Conservation (phyloP, 2,329 filamentous ascomycete genomes). For the Epichloe sp. region DNA sequence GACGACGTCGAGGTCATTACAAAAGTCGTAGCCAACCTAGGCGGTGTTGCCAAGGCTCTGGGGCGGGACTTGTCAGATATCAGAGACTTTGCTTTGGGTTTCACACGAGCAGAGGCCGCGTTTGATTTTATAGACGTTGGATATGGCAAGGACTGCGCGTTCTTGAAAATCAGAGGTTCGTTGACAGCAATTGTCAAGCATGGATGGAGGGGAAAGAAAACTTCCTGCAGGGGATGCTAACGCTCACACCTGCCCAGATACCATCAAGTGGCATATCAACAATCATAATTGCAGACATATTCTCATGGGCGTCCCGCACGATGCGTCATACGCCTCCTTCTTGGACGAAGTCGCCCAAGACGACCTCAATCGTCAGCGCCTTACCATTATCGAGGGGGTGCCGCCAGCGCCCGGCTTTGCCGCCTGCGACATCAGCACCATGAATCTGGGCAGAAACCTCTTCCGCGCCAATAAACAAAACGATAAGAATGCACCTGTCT, state of each 20-base stretch:
- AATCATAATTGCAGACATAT: constrained; percentile 51
- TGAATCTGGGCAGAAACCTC: constrained; percentile 31
- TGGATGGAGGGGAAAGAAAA: too few species aligned
- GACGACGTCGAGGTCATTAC: constrained; percentile 40
- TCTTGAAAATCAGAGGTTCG: constrained; percentile 47
- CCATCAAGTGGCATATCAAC: constrained; percentile 41
- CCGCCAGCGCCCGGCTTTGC: constrained; percentile 37
- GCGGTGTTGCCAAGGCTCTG: constrained; percentile 36
- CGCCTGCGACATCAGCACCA: constrained; percentile 31
- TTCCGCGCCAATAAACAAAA: constrained; percentile 42
- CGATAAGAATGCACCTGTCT: constrained; percentile 12
- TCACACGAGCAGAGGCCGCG: constrained; percentile 43
- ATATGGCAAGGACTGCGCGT: constrained; percentile 42
- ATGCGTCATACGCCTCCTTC: constrained; percentile 46
- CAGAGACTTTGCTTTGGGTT: constrained; percentile 44
- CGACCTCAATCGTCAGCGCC: constrained; percentile 25
- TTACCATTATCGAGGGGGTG: constrained; percentile 43
- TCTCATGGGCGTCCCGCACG: constrained; percentile 48
- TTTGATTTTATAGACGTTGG: constrained; percentile 55
- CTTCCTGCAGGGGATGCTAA: neutral
- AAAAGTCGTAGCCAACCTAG: constrained; percentile 43
- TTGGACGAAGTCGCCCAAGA: constrained; percentile 40
- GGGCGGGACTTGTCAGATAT: constrained; percentile 34
- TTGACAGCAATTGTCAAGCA: neutral
- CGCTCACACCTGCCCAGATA: constrained; percentile 23